Evolutionary conservation across 2,329 filamentous ascomycete species (phyloP).

Genomic region (Verticillium longisporum): DNA sequence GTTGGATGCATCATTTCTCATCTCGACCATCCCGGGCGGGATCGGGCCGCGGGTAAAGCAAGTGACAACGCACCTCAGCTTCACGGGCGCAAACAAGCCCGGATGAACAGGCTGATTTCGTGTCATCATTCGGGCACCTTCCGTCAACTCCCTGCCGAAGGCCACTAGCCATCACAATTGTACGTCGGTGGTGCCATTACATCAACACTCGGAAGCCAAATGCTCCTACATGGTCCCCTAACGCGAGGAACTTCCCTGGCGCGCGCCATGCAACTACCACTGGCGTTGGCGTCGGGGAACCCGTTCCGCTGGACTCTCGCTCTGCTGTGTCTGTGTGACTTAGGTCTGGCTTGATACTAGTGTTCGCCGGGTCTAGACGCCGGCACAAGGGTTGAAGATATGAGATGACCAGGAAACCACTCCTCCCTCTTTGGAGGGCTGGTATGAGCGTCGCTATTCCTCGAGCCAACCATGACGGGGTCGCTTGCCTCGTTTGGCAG

Average conservation of each 20-base stretch:
- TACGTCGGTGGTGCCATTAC: too few species aligned
- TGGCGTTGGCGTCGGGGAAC: constrained; percentile 4
- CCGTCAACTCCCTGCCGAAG: background rate
- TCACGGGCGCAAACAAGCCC: background rate
- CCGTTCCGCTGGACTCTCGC: constrained; percentile 5
- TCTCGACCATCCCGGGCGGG: background rate
- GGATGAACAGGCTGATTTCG: background rate
- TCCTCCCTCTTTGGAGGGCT: background rate
- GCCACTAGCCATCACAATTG: background rate
- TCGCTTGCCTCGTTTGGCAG: too few species aligned
- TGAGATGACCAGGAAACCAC: background rate
- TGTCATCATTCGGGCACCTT: background rate
- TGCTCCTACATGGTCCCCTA: too few species aligned
- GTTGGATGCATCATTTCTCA: background rate
- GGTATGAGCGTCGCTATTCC: background rate
- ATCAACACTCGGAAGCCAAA: too few species aligned
- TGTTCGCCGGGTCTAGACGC: background rate
- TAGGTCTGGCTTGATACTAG: background rate
- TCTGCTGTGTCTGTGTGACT: background rate
- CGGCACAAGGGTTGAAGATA: background rate
- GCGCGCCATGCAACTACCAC: constrained; percentile 6
- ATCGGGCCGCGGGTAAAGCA: background rate
- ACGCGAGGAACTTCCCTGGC: too few species aligned
- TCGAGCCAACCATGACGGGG: too few species aligned
- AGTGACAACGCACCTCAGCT: background rate